These are phyloP conservation scores for Orbilia javanica DNA, from an alignment of 2,329 filamentous ascomycete species.

Conservation along the genomic window DNA sequence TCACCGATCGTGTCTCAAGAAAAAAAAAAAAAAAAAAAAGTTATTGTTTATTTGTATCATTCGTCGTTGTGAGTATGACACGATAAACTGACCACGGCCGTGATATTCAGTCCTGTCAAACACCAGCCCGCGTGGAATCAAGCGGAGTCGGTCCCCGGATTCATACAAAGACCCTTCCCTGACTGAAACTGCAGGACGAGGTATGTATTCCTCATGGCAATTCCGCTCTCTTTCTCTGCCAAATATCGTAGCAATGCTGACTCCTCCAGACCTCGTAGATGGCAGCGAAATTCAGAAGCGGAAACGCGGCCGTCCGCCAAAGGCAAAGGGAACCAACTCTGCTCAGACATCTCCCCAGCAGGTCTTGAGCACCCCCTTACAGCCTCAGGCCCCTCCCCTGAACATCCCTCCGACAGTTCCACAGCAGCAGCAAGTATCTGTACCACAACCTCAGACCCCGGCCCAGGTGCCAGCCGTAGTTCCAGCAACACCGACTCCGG, in stretches of 20 bases:
- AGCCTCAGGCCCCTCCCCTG: conserved; percentile 60
- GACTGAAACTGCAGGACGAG: conserved; percentile 76
- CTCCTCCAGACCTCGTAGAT: conserved; percentile 59
- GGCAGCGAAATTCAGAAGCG: conserved; percentile 65
- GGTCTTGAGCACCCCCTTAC: conserved; percentile 60
- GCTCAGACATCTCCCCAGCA: conserved; percentile 64
- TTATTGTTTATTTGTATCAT: background rate
- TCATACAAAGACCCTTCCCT: conserved; percentile 71
- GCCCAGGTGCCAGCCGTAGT: conserved; percentile 45
- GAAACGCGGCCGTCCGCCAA: conserved; percentile 69
- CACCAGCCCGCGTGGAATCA: conserved; percentile 76
- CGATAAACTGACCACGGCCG: conserved; percentile 59
- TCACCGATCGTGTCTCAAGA: background rate
- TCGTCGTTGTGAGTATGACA: conserved; percentile 10
- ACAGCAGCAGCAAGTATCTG: conserved; percentile 47
- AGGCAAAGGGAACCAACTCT: conserved; percentile 64
- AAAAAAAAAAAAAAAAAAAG: too few species aligned
- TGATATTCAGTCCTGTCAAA: conserved; percentile 66
- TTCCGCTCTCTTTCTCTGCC: conserved; percentile 49
- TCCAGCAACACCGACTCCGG: conserved; percentile 37
- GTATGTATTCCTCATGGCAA: conserved; percentile 72
- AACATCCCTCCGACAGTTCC: conserved; percentile 60
- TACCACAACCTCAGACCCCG: conserved; percentile 57
- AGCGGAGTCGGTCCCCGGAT: conserved; percentile 81
- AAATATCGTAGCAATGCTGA: conserved; percentile 29